phyloP scores from a whole-genome alignment of 768 basidiomycete genomes.

The Psilocybe cyanescens region DNA sequence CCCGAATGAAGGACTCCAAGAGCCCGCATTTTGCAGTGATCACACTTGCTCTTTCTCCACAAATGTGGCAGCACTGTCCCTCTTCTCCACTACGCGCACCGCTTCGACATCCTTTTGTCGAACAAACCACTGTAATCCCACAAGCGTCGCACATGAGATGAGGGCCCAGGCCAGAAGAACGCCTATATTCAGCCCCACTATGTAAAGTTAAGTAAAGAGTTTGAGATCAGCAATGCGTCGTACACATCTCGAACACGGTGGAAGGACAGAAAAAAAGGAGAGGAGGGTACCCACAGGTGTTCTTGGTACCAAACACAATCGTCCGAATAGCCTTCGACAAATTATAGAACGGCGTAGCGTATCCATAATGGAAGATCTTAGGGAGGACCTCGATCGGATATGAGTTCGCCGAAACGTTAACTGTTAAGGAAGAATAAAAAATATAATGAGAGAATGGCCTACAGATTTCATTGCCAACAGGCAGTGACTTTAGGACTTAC shows the following conservation, averaged over 20 bases:
- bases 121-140: conserved; percentile 2
- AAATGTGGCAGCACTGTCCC: neutral
- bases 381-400: conserved; percentile 66
- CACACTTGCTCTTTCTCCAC: neutral
- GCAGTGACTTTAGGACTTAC: conserved; percentile 32
- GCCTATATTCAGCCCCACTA: conserved; percentile 68
- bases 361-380: conserved; percentile 64
- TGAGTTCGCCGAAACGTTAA: conserved; percentile 61
- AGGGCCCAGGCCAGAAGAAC: conserved; percentile 58
- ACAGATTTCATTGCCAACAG: too few relatives aligned
- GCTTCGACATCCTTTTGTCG: neutral
- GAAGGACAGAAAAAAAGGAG: too few relatives aligned
- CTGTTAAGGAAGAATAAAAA: conserved; percentile 29
- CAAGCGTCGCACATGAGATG: neutral
- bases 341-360: conserved; percentile 75
- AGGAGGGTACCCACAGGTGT: conserved; percentile 45
- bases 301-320: conserved; percentile 67
- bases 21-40: neutral
- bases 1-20: neutral
- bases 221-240: neutral
- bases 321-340: conserved; percentile 63
- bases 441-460: neutral
- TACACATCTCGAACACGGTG: neutral
- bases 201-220: neutral
- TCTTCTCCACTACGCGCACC: neutral